Percentiles rank a stretch among this genome's conserved stretches.
These are phyloP conservation scores for Prosopis cineraria DNA, from an alignment of 306 rosid genomes.

Conservation along the genomic window DNA sequence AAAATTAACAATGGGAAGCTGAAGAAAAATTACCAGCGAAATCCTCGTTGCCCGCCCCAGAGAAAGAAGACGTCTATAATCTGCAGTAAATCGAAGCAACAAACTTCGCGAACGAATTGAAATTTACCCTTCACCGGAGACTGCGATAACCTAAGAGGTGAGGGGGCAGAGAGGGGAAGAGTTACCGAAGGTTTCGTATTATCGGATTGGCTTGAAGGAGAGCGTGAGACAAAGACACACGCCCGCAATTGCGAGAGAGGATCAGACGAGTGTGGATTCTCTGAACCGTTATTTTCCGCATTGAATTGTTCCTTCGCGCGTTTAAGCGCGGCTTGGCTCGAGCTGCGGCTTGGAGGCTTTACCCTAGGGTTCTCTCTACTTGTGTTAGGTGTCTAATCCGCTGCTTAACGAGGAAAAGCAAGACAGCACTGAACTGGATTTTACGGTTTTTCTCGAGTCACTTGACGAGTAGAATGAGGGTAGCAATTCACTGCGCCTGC, in stretches of 20 bases:
- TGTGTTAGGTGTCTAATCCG: neutral
- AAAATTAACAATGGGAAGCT: conserved; percentile 2
- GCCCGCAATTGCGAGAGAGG: conserved; percentile 33
- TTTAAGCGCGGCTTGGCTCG: conserved; percentile 54
- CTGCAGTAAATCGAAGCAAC: conserved; percentile 22
- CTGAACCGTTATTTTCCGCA: conserved; percentile 55
- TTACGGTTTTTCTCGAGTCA: neutral
- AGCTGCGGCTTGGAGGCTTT: conserved; percentile 33
- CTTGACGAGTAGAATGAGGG: neutral
- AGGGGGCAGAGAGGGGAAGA: conserved; percentile 9
- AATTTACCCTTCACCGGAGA: conserved; percentile 39
- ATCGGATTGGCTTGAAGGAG: conserved; percentile 39
- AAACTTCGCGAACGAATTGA: neutral
- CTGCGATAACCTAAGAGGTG: conserved; percentile 36
- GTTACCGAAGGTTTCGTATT: conserved; percentile 27
- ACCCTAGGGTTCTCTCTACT: conserved; percentile 15
- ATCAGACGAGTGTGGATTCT: conserved; percentile 52
- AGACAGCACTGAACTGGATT: neutral
- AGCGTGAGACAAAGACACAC: conserved; percentile 25
- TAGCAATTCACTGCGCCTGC: neutral
- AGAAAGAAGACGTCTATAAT: conserved; percentile 21
- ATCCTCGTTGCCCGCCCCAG: neutral
- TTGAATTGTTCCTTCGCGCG: conserved; percentile 45
- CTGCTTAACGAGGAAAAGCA: neutral
- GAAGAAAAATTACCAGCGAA: conserved; percentile 22